Base-by-base conservation (phyloP, 177 flowering plant species). In the Vitis hybrid region DNA sequence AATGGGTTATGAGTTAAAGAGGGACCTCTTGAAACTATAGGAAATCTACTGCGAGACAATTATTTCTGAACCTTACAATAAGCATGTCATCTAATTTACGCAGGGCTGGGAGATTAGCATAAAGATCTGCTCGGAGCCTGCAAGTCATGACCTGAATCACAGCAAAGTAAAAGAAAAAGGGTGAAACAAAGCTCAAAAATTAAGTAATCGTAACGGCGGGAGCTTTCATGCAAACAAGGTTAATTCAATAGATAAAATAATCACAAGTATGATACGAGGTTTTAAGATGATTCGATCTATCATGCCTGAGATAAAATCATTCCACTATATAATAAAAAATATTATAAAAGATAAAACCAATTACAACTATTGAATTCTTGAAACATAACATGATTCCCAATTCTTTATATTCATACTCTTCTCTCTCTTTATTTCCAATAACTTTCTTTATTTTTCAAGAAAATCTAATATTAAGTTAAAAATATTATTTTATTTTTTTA, bases 1-100 rank as follows among this genome's bases (percentile, higher is more conserved):
- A 57, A 48, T 9, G 46, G 24, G 35, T 6, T 3, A 4, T 11
- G 32, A 13, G 49, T 69, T 52, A 27, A 27, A 55, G 64, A 32
- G 40, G 60, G 35, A 59, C 46, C 40, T 70, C 21, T 19, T 13
- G 11, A 2, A 57, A 59, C 15, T 0, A 13, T 18, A 10, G 35
- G 11, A 11, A 66, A 27, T 11, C 9, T 1, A 52, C 11, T 46
- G 14, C 46, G 8, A 50, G 27, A 15, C 1, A 57, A 70, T 18
- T 24, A 40, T 10, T 35, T 13, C 2, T 10, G 57, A 52, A 60
- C 71, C 89, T 84, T 79, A 88, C 90, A 64, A 88, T 88, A 72
- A 88, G 85, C 90, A 88, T 87, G 76, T 82, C 81, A 68, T 88
- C 90, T 55, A 88, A 60, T 79, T 88, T 88, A 6, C 80, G 81